Base-by-base conservation (phyloP, 768 basidiomycete genomes). In the Solioccasus polychromus region DNA sequence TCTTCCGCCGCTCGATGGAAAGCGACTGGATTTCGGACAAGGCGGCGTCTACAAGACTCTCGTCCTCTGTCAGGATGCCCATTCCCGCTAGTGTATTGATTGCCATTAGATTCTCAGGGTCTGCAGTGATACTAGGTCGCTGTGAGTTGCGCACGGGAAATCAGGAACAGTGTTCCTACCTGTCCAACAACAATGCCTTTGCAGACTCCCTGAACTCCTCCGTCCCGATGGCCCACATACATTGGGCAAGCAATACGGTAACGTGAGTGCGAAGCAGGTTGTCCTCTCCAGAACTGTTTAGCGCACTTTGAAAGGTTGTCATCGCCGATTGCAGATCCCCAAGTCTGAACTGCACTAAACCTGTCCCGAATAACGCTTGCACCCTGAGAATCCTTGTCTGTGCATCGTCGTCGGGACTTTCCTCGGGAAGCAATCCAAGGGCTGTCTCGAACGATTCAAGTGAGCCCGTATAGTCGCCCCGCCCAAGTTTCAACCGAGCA, bases 21-120 rank as follows among this genome's bases (percentile, higher is more conserved):
- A 92, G 70, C 1, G 78, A 70, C 17, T 85, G 72, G 15, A 95
- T 77, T 61, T 96, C 92, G 0, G 87, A 83, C 11, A 94, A 68
- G 0, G 92, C 87, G 2, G 92, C 93, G 61, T 94, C 90, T 20
- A 93, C 75, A 17, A 96, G 75, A 28, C 75, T 77, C 26, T 86
- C 82, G 55, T 95, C 92, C 26, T 75, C 73, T 3, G 85, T 85
- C 42, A 93, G 67, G 44, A 92, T 82, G 10, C 90, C 92, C 80
- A 96, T 92, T n/a, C 87, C 88, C 1, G 88, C 88, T 1, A 97
- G 76, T 0, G 83, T 77, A 36, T 85, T 88, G 62, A 95, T 87
- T 1, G 90, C 91, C 43, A 77, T 73, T 39, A 92, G 61, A 58
- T 93, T 90, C 50, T 85, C 85, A 0, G 85, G 77, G 60, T 95